phyloP scores from a whole-genome alignment of 495 filamentous ascomycete genomes.

The Parachaetomium inaequale region DNA sequence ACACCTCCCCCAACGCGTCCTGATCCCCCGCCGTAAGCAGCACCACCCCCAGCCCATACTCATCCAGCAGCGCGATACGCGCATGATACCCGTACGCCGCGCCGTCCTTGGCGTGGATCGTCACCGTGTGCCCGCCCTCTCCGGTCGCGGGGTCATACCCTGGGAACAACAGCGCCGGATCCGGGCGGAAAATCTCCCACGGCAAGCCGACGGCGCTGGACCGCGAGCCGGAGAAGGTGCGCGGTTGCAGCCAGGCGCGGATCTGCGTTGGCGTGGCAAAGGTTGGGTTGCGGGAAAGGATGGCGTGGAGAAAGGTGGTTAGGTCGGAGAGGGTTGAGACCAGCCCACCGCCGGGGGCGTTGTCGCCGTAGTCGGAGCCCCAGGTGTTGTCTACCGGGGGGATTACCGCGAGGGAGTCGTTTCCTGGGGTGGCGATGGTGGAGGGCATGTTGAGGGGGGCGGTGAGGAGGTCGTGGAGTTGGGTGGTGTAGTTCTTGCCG shows the following conservation, averaged over 20 bases:
- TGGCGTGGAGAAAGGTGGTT: slow-evolving; percentile 35
- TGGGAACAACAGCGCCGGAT: slow-evolving; percentile 17
- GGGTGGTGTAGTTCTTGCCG: slow-evolving; percentile 5
- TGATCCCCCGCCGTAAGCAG: slow-evolving; percentile 23
- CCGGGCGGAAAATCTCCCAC: slow-evolving; percentile 31
- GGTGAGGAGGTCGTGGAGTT: slow-evolving; percentile 39
- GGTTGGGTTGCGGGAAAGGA: slow-evolving; percentile 9
- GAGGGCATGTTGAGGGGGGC: slow-evolving; percentile 39
- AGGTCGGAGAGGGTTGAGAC: slow-evolving; percentile 40
- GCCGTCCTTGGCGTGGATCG: slow-evolving; percentile 26
- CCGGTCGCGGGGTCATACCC: slow-evolving; percentile 2
- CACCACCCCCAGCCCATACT: slow-evolving; percentile 27
- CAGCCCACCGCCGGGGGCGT: slow-evolving; percentile 31
- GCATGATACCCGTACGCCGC: slow-evolving; percentile 25
- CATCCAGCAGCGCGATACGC: slow-evolving; percentile 24
- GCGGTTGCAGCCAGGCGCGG: slow-evolving; percentile 27
- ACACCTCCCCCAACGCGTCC: slow-evolving; percentile 12
- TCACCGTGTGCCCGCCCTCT: slow-evolving; percentile 19
- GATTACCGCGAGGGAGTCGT: slow-evolving; percentile 26
- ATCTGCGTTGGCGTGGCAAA: slow-evolving; percentile 10
- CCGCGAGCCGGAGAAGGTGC: slow-evolving; percentile 16
- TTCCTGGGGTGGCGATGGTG: slow-evolving; percentile 28
- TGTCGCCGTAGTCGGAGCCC: slow-evolving; percentile 18
- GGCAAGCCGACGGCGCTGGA: slow-evolving; percentile 21
- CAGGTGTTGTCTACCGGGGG: slow-evolving; percentile 24